These are phyloP conservation scores for Pseudozyma sp. DNA, from an alignment of 1,284 basidiomycete genomes.

Conservation along the genomic window DNA sequence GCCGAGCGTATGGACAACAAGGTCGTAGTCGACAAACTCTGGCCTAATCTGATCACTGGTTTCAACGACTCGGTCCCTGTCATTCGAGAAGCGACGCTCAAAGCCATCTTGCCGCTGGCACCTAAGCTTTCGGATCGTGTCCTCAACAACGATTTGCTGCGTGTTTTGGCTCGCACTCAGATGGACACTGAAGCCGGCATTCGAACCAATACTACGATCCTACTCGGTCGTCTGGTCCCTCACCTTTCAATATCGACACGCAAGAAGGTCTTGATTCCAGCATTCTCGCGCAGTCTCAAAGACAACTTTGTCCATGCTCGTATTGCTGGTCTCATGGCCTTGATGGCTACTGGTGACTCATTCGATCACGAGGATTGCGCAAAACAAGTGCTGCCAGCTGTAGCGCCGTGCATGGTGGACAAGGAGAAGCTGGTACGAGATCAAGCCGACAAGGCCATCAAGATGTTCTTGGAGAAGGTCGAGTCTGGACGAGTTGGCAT, in stretches of 20 bases:
- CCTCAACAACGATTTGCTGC: slow-evolving; percentile 94
- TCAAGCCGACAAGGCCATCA: slow-evolving; percentile 57
- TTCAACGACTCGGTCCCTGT: slow-evolving; percentile 93
- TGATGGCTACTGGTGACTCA: slow-evolving; percentile 92
- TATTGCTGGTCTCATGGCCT: slow-evolving; percentile 93
- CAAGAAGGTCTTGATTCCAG: slow-evolving; percentile 93
- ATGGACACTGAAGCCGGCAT: slow-evolving; percentile 92
- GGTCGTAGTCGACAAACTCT: slow-evolving; percentile 86
- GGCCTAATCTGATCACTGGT: slow-evolving; percentile 93
- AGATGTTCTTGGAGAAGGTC: slow-evolving; percentile 59
- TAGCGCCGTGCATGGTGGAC: slow-evolving; percentile 64
- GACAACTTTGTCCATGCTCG: slow-evolving; percentile 92
- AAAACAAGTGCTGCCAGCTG: slow-evolving; percentile 53
- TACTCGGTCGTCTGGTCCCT: slow-evolving; percentile 90
- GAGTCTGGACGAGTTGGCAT: slow-evolving; percentile 43
- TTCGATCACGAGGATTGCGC: slow-evolving; percentile 73
- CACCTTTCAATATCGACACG: slow-evolving; percentile 87
- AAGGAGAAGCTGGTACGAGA: slow-evolving; percentile 63
- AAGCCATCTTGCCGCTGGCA: slow-evolving; percentile 84
- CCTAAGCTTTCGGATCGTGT: slow-evolving; percentile 86
- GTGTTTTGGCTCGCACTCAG: slow-evolving; percentile 92
- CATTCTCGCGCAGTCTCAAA: slow-evolving; percentile 89
- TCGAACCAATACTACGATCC: slow-evolving; percentile 95
- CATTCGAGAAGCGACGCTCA: slow-evolving; percentile 93
- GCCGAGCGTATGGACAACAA: slow-evolving; percentile 87